Evolutionary conservation across 768 basidiomycete genomes (phyloP), one percentile per base, ranked within the genome.

Genomic region (Tricholoma terreum): DNA sequence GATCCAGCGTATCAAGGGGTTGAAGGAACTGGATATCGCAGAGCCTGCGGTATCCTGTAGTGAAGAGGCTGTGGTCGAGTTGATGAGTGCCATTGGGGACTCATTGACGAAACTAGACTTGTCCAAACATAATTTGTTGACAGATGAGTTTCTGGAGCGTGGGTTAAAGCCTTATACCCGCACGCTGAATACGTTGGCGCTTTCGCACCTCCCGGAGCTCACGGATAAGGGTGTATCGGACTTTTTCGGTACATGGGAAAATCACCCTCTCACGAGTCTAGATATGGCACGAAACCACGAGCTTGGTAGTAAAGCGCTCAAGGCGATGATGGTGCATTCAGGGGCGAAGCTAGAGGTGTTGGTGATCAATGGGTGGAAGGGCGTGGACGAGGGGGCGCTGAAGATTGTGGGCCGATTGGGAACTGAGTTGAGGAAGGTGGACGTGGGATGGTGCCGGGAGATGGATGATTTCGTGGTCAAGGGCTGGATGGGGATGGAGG

Each of bases 401-500:
- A 64, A 61, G 30, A 57, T 56, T 56, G 64, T 81, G 22, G 74
- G 69, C 35, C 9, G 76, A 70, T 55, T 63, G 12, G 71, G 67
- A 14, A 65, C 61, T 2, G 72, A 78, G 34, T 59, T 96, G 66
- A 72, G 68, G 63, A 79, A 74, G 66, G 59, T 98, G 38, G 90
- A 98, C 65, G 71, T 94, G 2, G 89, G 94, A 1, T 98, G 89
- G 83, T 94, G 94, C 63, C 75, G 95, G 49, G 80, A 82, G 19
- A 78, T 90, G 38, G 88, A 94, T 57, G 89, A 98, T 70, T 94
- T 89, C 65, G 78, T 89, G 3, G 73, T 98, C 60, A 87, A 90
- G 70, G 81, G 75, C 12, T 73, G 94, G 62, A 64, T 94, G 61
- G 77, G 77, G 43, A 75, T 75, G 2, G 57, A 63, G 4, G 72